Base-by-base conservation (phyloP, 805 yeast genomes). In the Candida succiphila region DNA sequence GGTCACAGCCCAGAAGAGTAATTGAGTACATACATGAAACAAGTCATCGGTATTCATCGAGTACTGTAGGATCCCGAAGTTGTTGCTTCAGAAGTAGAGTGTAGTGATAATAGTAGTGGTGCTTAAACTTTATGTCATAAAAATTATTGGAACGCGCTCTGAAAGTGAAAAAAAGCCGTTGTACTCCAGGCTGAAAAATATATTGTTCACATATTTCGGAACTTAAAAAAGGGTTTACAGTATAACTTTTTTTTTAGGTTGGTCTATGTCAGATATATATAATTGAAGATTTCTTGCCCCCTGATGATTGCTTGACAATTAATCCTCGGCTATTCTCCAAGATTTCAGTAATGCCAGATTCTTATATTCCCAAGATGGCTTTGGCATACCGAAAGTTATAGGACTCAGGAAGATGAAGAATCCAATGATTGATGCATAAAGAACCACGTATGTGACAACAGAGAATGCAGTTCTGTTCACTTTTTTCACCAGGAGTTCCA, bases 311-410 rank as follows among this genome's bases (percentile, higher is more conserved):
- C 24, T 8, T 22, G 10, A 22, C 8, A 12, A 22, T 8, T 22
- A 8, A 8, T 24, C 10, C 14, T 30, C 32, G 21, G 16, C 14
- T 14, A 55, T 41, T 40, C 68, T 69, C 88, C 88, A 79, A 7
- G 73, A 51, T 12, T 56, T 51, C 34, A 79, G 52, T 61, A 80
- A 60, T 45, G 69, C 63, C 48, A 82, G 58, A 49, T 75, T 60
- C 31, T 49, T 47, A 53, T 57, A 81, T 32, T 71, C 60, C 1
- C 49, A 41, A 26, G 61, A 62, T 30, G 66, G 61, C 17, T 81
- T 82, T 9, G 51, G 53, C 94, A 89, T 83, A 34, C 97, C 97
- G 45, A 81, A 79, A 14, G 85, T 70, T 31, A 89, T 61, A 38
- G 84, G 86, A 33, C 76, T 63, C 49, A 75, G 76, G 49, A 65